Base-by-base conservation (phyloP, 2,329 filamentous ascomycete genomes). In the Bertia moriformis region DNA sequence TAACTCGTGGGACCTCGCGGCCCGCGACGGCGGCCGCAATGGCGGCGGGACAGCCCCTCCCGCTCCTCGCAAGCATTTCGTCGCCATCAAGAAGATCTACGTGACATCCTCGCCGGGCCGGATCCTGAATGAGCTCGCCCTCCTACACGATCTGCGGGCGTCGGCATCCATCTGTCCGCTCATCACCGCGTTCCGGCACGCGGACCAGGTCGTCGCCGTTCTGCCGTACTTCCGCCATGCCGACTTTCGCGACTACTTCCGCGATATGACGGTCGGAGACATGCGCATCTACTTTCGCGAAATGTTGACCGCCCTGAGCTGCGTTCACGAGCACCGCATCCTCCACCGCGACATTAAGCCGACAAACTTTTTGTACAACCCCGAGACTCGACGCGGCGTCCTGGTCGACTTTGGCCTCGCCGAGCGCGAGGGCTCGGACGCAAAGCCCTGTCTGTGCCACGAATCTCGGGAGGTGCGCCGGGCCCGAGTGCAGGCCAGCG, bases 31-130 rank as follows among this genome's bases (percentile, higher is more conserved):
- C n/a, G n/a, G n/a, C n/a, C n/a, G n/a, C n/a, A n/a, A n/a, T n/a
- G n/a, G n/a, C n/a, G n/a, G n/a, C n/a, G n/a, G n/a, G n/a, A n/a
- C n/a, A n/a, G n/a, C n/a, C n/a, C n/a, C n/a, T n/a, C n/a, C n/a
- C n/a, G n/a, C n/a, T n/a, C n/a, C n/a, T n/a, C n/a, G n/a, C n/a
- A n/a, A n/a, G 10, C 32, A 82, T 54, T 96, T 81, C 52, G 93
- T 98, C 44, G 91, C 93, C 15, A 84, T 98, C 59, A 98, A 98
- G 65, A 98, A 98, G 65, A 98, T 98, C 49, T 98, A 98, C 58
- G 91, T 96, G 46, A 98, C 93, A 1, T 95, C 88, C 45, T 95
- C 87, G 48, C 91, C 91, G 0, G 71, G 79, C 19, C 83, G 91
- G 36, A 96, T 98, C 49, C 75, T 93, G 53, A 98, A 98, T 61